Evolutionary conservation across 257 asterid genomes (phyloP).

Genomic region (Jaltomata sinuosa): DNA sequence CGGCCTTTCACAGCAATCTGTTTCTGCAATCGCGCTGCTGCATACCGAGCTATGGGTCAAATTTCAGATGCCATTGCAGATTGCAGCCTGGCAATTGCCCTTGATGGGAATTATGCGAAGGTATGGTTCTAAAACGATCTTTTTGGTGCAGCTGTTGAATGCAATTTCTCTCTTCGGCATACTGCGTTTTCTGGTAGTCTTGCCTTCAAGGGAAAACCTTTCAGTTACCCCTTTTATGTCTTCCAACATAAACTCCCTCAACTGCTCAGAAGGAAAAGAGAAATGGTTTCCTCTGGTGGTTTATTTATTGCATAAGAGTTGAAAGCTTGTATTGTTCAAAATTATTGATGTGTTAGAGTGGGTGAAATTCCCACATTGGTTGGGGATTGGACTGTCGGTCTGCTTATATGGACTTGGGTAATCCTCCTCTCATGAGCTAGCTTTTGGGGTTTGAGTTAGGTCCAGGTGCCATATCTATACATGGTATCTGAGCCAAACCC

Average conservation of each 20-base stretch:
- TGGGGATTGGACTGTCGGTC: no score
- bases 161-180: background rate
- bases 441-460: no score
- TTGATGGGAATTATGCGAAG: conserved; percentile 75
- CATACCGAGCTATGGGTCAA: conserved; percentile 83
- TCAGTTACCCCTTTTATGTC: background rate
- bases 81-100: conserved; percentile 91
- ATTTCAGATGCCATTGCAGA: conserved; percentile 87
- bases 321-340: background rate
- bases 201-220: background rate
- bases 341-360: no score
- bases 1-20: conserved; percentile 91
- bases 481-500: no score
- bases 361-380: no score
- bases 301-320: background rate
- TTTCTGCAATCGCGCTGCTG: conserved; percentile 95
- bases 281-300: background rate
- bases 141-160: background rate
- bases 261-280: background rate
- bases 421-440: no score
- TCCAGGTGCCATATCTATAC: no score
- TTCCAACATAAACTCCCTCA: background rate
- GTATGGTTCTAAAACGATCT: conserved; percentile 25
- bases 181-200: background rate
- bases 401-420: no score